These are phyloP conservation scores for Cyberlindnera americana DNA, from an alignment of 805 yeast genomes.

Conservation along the genomic window DNA sequence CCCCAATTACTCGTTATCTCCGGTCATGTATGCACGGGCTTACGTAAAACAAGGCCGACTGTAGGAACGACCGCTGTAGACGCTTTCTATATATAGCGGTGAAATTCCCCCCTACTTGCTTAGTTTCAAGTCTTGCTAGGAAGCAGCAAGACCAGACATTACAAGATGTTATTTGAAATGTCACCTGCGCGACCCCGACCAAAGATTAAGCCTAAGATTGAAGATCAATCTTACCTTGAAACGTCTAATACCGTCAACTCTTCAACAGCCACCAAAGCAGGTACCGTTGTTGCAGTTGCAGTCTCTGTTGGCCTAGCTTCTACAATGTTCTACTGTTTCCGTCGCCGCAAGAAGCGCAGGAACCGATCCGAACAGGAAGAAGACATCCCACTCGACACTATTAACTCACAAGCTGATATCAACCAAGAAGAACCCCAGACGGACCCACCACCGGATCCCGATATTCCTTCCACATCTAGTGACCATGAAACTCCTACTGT, in stretches of 20 bases:
- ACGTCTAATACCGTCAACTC: not conserved
- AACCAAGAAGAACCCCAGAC: not conserved
- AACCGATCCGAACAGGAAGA: too few relatives aligned
- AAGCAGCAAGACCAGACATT: too few relatives aligned
- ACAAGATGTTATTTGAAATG: not conserved
- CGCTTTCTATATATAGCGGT: too few relatives aligned
- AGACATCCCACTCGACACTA: too few relatives aligned
- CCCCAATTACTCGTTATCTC: too few relatives aligned
- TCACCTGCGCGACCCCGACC: conserved; percentile 7
- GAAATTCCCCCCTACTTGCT: too few relatives aligned
- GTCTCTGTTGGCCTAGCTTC: not conserved
- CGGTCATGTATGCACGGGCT: too few relatives aligned
- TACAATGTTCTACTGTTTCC: not conserved
- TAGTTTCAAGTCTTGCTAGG: too few relatives aligned
- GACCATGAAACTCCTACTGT: not conserved
- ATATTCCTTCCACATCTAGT: not conserved
- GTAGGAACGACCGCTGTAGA: too few relatives aligned
- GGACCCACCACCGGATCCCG: not conserved
- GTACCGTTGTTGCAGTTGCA: conserved; percentile 3
- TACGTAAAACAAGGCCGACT: too few relatives aligned
- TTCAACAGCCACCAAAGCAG: conserved; percentile 5
- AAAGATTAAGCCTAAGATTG: conserved; percentile 2
- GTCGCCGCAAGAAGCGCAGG: conserved; percentile 3
- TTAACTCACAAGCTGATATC: not conserved
- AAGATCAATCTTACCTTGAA: not conserved